Evolutionary conservation across 2,329 filamentous ascomycete genomes (phyloP).

Genomic region (Aureobasidium musti): DNA sequence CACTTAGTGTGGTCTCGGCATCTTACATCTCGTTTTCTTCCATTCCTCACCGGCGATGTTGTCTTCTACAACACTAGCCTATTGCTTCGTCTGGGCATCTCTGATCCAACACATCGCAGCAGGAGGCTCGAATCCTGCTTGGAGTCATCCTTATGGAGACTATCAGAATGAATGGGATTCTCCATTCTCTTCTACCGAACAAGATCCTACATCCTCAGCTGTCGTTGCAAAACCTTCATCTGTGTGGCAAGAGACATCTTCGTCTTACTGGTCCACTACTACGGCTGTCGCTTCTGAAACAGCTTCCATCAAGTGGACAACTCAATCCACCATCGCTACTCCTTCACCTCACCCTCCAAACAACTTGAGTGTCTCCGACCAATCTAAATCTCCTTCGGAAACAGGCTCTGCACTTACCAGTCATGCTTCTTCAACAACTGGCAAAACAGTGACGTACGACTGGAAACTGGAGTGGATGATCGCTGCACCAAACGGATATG

Average conservation of each 20-base stretch:
- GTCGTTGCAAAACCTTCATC: not conserved
- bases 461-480: conserved; percentile 58
- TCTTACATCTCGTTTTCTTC: conserved; percentile 7
- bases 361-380: not conserved
- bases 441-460: conserved; percentile 50
- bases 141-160: conserved; percentile 5
- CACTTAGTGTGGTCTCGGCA: conserved; percentile 18
- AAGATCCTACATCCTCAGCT: not conserved
- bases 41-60: conserved; percentile 9
- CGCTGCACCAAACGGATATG: conserved; percentile 57
- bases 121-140: not conserved
- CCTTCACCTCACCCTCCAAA: not conserved
- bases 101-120: conserved; percentile 1
- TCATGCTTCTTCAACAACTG: conserved; percentile 23
- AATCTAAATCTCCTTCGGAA: not conserved
- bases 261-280: not conserved
- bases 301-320: not conserved
- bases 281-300: not conserved
- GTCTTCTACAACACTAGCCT: conserved; percentile 1
- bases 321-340: not conserved
- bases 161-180: not conserved
- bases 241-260: not conserved
- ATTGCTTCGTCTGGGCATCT: conserved; percentile 1
- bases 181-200: not conserved
- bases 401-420: not conserved